These are phyloP conservation scores for Candida ipomoeae DNA, from an alignment of 805 yeast species.

Conservation along the genomic window DNA sequence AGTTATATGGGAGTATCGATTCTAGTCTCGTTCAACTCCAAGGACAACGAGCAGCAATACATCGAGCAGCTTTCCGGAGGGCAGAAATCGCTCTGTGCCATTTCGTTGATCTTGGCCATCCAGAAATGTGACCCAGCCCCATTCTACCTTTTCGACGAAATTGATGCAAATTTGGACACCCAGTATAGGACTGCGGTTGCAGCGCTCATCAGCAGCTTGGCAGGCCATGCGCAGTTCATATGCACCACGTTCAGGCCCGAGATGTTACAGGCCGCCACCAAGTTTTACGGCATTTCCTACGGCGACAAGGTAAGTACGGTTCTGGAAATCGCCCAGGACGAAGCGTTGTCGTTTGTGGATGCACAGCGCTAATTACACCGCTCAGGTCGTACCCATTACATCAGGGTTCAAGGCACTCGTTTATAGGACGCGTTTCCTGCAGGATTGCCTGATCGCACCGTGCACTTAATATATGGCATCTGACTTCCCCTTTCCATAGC, in stretches of 20 bases:
- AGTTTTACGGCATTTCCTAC: conserved; percentile 83
- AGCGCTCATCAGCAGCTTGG: conserved; percentile 57
- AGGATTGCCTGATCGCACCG: conserved; percentile 1
- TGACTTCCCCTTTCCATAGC: neutral
- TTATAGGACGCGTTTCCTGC: neutral
- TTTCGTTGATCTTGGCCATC: conserved; percentile 87
- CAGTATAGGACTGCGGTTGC: conserved; percentile 91
- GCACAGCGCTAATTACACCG: conserved; percentile 40
- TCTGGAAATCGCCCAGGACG: conserved; percentile 61
- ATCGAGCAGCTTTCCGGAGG: conserved; percentile 95
- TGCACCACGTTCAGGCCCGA: conserved; percentile 96
- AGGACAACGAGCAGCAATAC: conserved; percentile 76
- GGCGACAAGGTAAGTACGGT: conserved; percentile 78
- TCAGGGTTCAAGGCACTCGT: neutral
- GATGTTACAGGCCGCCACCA: conserved; percentile 81
- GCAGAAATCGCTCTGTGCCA: conserved; percentile 94
- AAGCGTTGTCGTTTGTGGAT: conserved; percentile 81
- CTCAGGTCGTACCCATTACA: neutral
- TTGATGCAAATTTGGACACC: conserved; percentile 92
- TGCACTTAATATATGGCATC: neutral
- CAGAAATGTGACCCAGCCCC: conserved; percentile 97
- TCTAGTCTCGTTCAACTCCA: conserved; percentile 84
- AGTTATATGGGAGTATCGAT: conserved; percentile 79
- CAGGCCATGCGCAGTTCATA: conserved; percentile 78
- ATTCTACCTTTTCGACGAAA: conserved; percentile 91